A percentile compares a stretch with the other conserved stretches of the same genome.
Conservation (phyloP, 1,284 basidiomycete species). For the Sporisorium exsertum region DNA sequence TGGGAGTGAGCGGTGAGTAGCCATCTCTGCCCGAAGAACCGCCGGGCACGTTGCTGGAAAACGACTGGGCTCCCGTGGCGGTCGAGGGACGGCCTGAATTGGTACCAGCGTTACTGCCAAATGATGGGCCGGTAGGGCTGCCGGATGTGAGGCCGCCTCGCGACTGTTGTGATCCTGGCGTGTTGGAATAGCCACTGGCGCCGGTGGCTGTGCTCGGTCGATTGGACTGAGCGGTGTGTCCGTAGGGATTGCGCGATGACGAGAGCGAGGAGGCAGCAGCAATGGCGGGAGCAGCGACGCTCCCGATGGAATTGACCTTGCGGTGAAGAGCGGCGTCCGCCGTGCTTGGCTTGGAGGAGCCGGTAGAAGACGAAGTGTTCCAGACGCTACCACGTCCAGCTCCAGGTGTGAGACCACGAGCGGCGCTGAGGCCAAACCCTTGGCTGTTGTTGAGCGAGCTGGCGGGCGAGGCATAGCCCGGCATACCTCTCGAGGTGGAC, state of each 20-base stretch:
- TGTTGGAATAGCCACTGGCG: constrained; percentile 33
- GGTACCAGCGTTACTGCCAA: constrained; percentile 16
- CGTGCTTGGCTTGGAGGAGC: constrained; percentile 21
- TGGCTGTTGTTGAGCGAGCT: constrained; percentile 45
- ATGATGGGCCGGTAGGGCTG: constrained; percentile 44
- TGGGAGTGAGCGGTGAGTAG: constrained; percentile 53
- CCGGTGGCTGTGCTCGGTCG: constrained; percentile 61
- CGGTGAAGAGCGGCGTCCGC: constrained; percentile 44
- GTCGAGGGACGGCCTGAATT: constrained; percentile 42
- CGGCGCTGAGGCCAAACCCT: constrained; percentile 54
- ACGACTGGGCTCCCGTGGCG: constrained; percentile 38
- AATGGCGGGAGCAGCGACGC: constrained; percentile 26
- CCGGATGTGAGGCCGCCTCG: constrained; percentile 15
- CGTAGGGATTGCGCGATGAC: constrained; percentile 15
- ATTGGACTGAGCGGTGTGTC: constrained; percentile 16
- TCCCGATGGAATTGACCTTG: constrained; percentile 55
- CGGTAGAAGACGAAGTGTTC: constrained; percentile 27
- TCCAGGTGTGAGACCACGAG: constrained; percentile 52
- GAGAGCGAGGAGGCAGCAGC: constrained; percentile 22
- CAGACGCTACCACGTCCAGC: constrained; percentile 35
- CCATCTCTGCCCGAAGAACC: constrained; percentile 10
- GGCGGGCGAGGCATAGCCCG: constrained; percentile 45
- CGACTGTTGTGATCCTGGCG: constrained; percentile 3
- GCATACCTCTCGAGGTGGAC: constrained; percentile 45
- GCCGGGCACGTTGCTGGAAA: constrained; percentile 11